These are phyloP conservation scores for Xylaria sp. DNA, from an alignment of 2,329 filamentous ascomycete species.

Conservation along the genomic window DNA sequence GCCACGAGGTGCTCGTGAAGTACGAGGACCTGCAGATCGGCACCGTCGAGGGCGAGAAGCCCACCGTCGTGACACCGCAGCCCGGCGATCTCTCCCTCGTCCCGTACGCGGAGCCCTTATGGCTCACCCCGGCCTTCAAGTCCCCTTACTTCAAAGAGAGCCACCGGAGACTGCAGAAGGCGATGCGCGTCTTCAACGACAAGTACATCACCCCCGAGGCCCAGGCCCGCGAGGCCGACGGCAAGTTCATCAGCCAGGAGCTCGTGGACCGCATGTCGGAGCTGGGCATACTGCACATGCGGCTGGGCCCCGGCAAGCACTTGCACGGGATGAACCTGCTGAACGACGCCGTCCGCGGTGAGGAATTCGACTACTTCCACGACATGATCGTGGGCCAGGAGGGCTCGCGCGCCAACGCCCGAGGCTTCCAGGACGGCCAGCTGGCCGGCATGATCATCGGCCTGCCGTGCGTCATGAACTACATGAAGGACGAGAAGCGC, in stretches of 20 bases:
- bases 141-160: constrained; percentile 83
- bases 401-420: constrained; percentile 73
- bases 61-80: constrained; percentile 76
- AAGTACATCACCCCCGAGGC: constrained; percentile 78
- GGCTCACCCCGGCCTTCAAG: constrained; percentile 81
- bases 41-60: constrained; percentile 77
- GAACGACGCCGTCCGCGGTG: constrained; percentile 75
- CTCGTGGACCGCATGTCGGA: constrained; percentile 83
- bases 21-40: constrained; percentile 81
- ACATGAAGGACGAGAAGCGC: constrained; percentile 73
- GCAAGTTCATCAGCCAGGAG: constrained; percentile 75
- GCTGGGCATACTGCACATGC: constrained; percentile 81
- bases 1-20: constrained; percentile 87
- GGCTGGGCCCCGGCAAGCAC: constrained; percentile 84
- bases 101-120: constrained; percentile 86
- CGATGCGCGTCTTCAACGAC: constrained; percentile 79
- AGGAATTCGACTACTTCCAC: constrained; percentile 90
- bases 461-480: constrained; percentile 83
- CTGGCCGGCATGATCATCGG: constrained; percentile 88
- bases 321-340: constrained; percentile 76
- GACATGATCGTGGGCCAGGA: constrained; percentile 83
- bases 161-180: constrained; percentile 75
- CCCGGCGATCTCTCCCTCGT: constrained; percentile 79
- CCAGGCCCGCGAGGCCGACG: constrained; percentile 78
- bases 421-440: constrained; percentile 88